phyloP scores from a whole-genome alignment of 2,329 filamentous ascomycete species.

The Diaporthe sp. region DNA sequence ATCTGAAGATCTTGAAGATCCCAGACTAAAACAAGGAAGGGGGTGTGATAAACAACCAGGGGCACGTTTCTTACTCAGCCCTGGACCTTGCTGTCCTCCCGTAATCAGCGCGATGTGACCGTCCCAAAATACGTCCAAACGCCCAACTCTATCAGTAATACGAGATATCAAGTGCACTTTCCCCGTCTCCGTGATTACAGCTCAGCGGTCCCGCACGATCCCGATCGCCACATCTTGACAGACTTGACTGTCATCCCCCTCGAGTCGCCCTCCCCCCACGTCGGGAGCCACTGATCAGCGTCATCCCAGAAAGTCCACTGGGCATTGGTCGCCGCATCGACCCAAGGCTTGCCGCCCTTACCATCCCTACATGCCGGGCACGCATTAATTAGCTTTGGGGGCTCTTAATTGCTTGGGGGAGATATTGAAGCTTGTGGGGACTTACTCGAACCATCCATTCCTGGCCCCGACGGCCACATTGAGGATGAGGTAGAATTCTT shows the following conservation, averaged over 20 bases:
- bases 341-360: slow-evolving; percentile 61
- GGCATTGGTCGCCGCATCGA: slow-evolving; percentile 55
- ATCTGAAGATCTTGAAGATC: slow-evolving; percentile 22
- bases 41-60: background rate
- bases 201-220: slow-evolving; percentile 45
- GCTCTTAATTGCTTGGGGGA: background rate
- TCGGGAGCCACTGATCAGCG: slow-evolving; percentile 57
- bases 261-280: slow-evolving; percentile 59
- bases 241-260: slow-evolving; percentile 61
- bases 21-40: background rate
- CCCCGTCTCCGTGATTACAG: slow-evolving; percentile 16
- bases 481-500: slow-evolving; percentile 64
- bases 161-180: background rate
- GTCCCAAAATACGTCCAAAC: slow-evolving; percentile 28
- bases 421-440: slow-evolving; percentile 12
- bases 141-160: slow-evolving; percentile 23
- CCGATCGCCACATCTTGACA: slow-evolving; percentile 63
- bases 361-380: slow-evolving; percentile 52
- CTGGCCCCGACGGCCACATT: slow-evolving; percentile 64
- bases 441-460: slow-evolving; percentile 63
- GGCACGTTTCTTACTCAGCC: slow-evolving; percentile 14
- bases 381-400: slow-evolving; percentile 33
- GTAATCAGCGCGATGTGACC: slow-evolving; percentile 26
- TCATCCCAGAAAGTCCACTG: slow-evolving; percentile 59
- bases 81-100: background rate